A percentile compares a stretch with the other conserved stretches of the same genome.
phyloP scores from a whole-genome alignment of 202 grass and related monocot genomes.

The Carex arenaria region DNA sequence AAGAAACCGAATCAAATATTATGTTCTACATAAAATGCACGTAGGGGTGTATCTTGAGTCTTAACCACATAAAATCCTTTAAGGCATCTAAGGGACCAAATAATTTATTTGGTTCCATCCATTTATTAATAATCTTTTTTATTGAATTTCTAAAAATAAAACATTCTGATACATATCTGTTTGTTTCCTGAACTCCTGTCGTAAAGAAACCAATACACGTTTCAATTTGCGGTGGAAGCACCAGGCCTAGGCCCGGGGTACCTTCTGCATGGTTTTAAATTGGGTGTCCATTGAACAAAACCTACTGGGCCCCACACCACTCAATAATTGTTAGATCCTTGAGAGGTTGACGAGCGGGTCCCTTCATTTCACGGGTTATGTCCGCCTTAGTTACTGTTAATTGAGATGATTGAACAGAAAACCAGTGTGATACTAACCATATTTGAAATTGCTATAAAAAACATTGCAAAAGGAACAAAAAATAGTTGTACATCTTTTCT shows the following conservation, averaged over 20 bases:
- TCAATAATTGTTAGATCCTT: not conserved
- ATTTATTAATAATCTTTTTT: no score
- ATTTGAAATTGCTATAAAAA: not conserved
- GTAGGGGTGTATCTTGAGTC: no score
- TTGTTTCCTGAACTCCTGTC: not conserved
- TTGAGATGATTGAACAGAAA: not conserved
- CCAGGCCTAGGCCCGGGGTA: not conserved
- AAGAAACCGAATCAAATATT: no score
- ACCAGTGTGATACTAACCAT: not conserved
- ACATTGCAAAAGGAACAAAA: not conserved
- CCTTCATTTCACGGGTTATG: not conserved
- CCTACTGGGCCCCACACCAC: not conserved
- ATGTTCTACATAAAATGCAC: no score
- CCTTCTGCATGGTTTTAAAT: not conserved
- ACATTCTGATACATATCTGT: not conserved
- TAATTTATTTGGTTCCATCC: no score
- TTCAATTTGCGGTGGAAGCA: no score
- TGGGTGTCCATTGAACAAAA: not conserved
- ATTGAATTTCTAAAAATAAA: no score
- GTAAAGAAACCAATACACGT: not conserved
- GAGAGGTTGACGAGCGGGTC: not conserved
- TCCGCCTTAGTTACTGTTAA: not conserved
- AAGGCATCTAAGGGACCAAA: no score
- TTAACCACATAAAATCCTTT: no score
- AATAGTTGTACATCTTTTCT: not conserved